phyloP scores from a whole-genome alignment of 768 basidiomycete genomes.

The Pholiota molesta region DNA sequence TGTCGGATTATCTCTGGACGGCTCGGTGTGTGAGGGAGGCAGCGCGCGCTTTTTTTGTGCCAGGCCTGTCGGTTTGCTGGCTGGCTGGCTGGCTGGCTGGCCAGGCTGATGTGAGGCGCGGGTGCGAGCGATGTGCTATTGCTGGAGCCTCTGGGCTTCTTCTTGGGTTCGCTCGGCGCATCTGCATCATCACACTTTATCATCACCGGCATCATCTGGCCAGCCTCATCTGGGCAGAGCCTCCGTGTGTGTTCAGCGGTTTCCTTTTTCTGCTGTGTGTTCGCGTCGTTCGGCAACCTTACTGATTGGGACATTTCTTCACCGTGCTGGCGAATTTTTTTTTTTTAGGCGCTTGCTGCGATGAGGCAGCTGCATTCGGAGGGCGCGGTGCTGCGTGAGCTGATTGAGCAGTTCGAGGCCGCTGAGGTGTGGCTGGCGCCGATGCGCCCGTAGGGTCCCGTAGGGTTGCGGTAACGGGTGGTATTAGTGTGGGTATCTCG shows the following conservation, averaged over 20 bases:
- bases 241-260: not conserved
- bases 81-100: constrained; percentile 1
- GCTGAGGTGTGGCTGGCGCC: constrained; percentile 94
- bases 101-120: not conserved
- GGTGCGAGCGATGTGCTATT: constrained; percentile 8
- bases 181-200: not conserved
- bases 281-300: constrained; percentile 3
- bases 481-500: not conserved
- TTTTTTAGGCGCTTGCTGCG: constrained; percentile 74
- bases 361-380: constrained; percentile 89
- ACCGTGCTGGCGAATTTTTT: not conserved
- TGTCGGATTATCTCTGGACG: constrained; percentile 2
- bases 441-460: constrained; percentile 88
- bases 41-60: not conserved
- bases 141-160: constrained; percentile 3
- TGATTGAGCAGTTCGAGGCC: constrained; percentile 95
- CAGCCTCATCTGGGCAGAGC: not conserved
- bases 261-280: constrained; percentile 10
- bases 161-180: not conserved
- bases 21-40: not conserved
- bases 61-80: not conserved
- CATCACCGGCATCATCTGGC: not conserved
- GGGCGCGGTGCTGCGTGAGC: constrained; percentile 76
- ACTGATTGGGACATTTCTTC: constrained; percentile 12
- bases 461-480: not conserved